Base-by-base conservation (phyloP, 495 filamentous ascomycete species). In the Chaetomidium leptoderma region DNA sequence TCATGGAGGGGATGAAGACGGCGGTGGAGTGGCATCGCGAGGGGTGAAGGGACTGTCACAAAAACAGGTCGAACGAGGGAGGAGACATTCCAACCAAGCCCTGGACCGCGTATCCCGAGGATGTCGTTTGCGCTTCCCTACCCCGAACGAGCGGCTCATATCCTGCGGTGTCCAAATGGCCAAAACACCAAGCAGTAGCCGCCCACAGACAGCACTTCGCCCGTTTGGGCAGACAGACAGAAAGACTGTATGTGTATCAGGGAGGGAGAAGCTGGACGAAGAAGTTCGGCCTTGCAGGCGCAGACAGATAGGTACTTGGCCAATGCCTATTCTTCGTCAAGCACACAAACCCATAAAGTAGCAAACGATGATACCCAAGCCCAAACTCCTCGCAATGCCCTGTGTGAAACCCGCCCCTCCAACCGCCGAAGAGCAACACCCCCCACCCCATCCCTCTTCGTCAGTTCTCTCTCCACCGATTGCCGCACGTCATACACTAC, bases 401-500 rank as follows among this genome's bases (percentile, higher is more conserved):
- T 45, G 48, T 29, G 45, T 54, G 21, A 35, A 40, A 17, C 27
- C 32, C 46, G 13, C 16, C 51, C 17, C 9, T 9, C 27, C 51
- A 30, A 11, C 24, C 37, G 11, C 36, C 36, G 1, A 42, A 14
- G 8, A 17, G 16, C 39, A 16, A 35, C 23, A 11, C 33, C 32
- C 3, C 10, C 23, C 23, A 35, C 23, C 4, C 33, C 32, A 5
- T 16, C 23, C 23, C 45, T n/a, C n/a, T n/a, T n/a, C 53, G 4
- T 68, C 59, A 81, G 47, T 83, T 81, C 40, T 84, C 81, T 65
- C 80, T 78, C 82, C 82, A 85, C 23, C 77, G 70, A 54, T 77
- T 69, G 8, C 74, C 78, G 62, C 82, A 85, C 19, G 75, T 77
- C 76, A 82, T 82, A 60, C 82, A 85, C 82, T 85, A 53, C 54